A percentile compares a stretch with the other conserved stretches of the same genome.
These are phyloP conservation scores for Candida railenensis DNA, from an alignment of 805 yeast genomes.

Conservation along the genomic window DNA sequence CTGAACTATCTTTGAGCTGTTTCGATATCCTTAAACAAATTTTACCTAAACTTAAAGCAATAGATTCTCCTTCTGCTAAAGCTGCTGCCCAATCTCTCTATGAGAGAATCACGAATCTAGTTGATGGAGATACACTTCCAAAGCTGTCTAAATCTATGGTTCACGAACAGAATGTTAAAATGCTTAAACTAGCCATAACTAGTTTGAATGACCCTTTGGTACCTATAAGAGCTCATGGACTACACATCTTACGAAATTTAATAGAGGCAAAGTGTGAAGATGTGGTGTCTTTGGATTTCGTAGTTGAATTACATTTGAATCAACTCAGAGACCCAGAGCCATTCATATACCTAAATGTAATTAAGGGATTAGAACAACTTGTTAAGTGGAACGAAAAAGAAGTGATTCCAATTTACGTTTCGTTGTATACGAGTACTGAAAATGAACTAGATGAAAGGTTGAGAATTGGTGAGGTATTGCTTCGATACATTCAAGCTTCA, in stretches of 20 bases:
- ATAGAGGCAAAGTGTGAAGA: conserved; percentile 45
- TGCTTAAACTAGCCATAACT: conserved; percentile 58
- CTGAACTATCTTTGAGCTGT: conserved; percentile 29
- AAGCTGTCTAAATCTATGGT: background rate
- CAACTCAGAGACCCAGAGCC: conserved; percentile 82
- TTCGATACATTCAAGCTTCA: conserved; percentile 52
- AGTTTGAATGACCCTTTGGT: conserved; percentile 74
- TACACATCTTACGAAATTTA: conserved; percentile 60
- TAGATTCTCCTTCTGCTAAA: conserved; percentile 8
- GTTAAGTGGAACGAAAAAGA: conserved; percentile 42
- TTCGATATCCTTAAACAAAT: conserved; percentile 26
- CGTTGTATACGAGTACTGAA: conserved; percentile 33
- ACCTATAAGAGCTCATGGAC: conserved; percentile 86
- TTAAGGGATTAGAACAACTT: conserved; percentile 70
- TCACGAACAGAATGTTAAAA: conserved; percentile 33
- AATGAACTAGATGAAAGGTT: conserved; percentile 63
- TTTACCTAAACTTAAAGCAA: conserved; percentile 10
- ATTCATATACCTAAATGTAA: conserved; percentile 78
- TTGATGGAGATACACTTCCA: conserved; percentile 19
- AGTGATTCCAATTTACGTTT: conserved; percentile 36
- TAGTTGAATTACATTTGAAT: conserved; percentile 56
- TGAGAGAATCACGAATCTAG: conserved; percentile 25
- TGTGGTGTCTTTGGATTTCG: conserved; percentile 52
- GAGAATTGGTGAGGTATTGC: conserved; percentile 78
- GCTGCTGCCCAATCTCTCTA: conserved; percentile 24